Conservation (phyloP, 106 monocot genomes). For the Apostasia shenzhenica region DNA sequence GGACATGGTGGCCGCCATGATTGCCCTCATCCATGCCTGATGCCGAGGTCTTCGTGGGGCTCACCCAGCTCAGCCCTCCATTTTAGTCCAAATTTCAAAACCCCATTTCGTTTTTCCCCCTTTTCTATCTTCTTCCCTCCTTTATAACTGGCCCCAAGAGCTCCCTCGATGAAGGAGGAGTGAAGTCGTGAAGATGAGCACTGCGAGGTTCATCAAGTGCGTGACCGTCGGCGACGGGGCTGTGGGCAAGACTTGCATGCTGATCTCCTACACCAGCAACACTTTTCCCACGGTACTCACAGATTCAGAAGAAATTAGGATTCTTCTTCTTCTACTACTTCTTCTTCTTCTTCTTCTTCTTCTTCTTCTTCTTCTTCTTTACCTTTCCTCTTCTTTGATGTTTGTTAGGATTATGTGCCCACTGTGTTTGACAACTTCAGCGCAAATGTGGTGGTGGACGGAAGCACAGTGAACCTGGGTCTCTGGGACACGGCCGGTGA, state of each 20-base stretch:
- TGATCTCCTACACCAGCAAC: conserved; percentile 89
- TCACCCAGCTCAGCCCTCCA: not conserved
- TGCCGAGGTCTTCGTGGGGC: not conserved
- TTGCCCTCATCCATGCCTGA: not conserved
- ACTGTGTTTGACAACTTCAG: conserved; percentile 90
- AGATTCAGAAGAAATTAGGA: not conserved
- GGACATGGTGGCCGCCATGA: not conserved
- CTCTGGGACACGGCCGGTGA: conserved; percentile 86
- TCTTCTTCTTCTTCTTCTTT: not conserved
- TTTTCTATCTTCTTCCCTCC: not conserved
- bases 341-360: not conserved
- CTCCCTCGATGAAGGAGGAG: conserved; percentile 1
- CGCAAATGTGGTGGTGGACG: conserved; percentile 74
- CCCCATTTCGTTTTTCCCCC: not conserved
- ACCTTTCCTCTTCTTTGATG: not conserved
- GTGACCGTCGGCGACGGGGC: conserved; percentile 88
- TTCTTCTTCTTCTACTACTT: not conserved
- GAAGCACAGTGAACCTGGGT: conserved; percentile 78
- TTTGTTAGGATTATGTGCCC: conserved; percentile 66
- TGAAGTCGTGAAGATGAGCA: conserved; percentile 39
- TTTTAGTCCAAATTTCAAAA: not conserved
- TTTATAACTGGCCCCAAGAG: not conserved
- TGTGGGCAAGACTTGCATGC: conserved; percentile 93
- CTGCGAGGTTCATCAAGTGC: conserved; percentile 83
- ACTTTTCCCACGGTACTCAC: conserved; percentile 65